Conservation (phyloP, 208 protist genomes). For the Leishmania martiniquensis region DNA sequence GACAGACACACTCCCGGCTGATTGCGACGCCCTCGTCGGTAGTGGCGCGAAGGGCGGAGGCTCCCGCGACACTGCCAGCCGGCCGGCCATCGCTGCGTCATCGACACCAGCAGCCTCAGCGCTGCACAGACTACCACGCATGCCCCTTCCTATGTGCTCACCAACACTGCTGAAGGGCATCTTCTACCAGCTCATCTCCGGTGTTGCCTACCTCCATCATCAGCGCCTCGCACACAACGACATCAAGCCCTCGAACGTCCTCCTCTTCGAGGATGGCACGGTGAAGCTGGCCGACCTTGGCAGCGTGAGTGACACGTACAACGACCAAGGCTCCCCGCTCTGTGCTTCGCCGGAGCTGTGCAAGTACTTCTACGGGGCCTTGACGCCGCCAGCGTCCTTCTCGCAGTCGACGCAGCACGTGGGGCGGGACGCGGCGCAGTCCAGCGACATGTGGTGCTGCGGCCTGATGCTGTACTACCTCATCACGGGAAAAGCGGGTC, state of each 20-base stretch:
- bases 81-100: background rate
- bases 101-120: background rate
- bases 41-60: background rate
- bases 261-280: conserved; percentile 77
- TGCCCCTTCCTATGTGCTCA: conserved; percentile 43
- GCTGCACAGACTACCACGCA: conserved; percentile 4
- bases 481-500: conserved; percentile 61
- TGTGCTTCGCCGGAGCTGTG: conserved; percentile 90
- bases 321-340: conserved; percentile 83
- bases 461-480: conserved; percentile 80
- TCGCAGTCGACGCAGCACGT: conserved; percentile 21
- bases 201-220: conserved; percentile 77
- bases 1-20: background rate
- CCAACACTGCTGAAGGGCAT: conserved; percentile 69
- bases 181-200: conserved; percentile 74
- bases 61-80: background rate
- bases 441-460: conserved; percentile 87
- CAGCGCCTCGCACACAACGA: conserved; percentile 86
- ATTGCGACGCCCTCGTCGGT: background rate
- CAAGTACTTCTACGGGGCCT: conserved; percentile 60
- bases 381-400: conserved; percentile 20
- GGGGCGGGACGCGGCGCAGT: conserved; percentile 24
- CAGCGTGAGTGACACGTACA: conserved; percentile 53
- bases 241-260: conserved; percentile 84
- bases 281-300: conserved; percentile 82